Evolutionary conservation across 2,329 filamentous ascomycete genomes (phyloP).

Genomic region (Phialemoniopsis sp.): DNA sequence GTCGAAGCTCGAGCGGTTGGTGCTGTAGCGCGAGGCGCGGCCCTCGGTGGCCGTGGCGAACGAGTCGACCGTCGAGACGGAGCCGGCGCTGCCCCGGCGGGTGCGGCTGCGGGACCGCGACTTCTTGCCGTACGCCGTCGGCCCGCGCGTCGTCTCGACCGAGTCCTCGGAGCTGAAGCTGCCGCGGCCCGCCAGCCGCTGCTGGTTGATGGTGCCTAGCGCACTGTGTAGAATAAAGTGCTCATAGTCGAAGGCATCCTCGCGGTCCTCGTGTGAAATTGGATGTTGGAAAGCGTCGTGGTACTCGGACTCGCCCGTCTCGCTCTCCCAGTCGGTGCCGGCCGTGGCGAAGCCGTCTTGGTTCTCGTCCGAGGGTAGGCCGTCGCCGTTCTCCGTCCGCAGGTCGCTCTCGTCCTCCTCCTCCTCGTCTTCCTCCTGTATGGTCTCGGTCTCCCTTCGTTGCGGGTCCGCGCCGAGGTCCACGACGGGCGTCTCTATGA

Average conservation of each 20-base stretch:
- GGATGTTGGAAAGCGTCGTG: constrained; percentile 56
- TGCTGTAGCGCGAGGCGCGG: constrained; percentile 22
- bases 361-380: constrained; percentile 5
- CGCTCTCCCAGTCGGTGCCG: constrained; percentile 44
- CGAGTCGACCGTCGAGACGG: constrained; percentile 46
- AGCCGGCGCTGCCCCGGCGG: constrained; percentile 43
- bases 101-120: constrained; percentile 12
- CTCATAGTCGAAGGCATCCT: constrained; percentile 95
- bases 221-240: constrained; percentile 93
- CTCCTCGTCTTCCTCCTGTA: constrained; percentile 11
- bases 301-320: constrained; percentile 61
- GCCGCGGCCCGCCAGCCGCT: constrained; percentile 38
- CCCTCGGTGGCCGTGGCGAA: constrained; percentile 56
- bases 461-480: neutral
- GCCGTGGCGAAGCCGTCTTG: constrained; percentile 23
- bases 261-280: constrained; percentile 83
- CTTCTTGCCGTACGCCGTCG: constrained; percentile 17
- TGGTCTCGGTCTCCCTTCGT: constrained; percentile 5
- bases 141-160: constrained; percentile 56
- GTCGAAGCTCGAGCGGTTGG: constrained; percentile 17
- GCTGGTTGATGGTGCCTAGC: constrained; percentile 69
- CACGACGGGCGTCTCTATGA: constrained; percentile 2
- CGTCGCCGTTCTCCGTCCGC: constrained; percentile 31
- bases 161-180: constrained; percentile 59
- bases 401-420: constrained; percentile 29